phyloP scores from a whole-genome alignment of 2,329 filamentous ascomycete species.

The Sclerotiophoma versabilis region DNA sequence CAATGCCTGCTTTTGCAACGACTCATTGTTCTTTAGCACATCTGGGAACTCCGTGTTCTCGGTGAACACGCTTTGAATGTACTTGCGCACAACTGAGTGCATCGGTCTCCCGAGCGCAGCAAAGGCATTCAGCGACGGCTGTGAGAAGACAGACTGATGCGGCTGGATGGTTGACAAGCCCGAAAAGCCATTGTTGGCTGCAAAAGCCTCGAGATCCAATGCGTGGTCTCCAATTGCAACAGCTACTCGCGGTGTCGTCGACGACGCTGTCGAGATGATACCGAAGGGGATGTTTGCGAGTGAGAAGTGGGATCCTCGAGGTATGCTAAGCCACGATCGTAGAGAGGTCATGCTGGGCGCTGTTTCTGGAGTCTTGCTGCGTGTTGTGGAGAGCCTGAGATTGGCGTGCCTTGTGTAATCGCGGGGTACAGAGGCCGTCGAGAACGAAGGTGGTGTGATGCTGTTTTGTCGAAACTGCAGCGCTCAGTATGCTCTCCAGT shows the following conservation, averaged over 20 bases:
- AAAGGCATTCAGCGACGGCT: constrained; percentile 74
- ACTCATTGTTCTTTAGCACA: constrained; percentile 68
- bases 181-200: constrained; percentile 65
- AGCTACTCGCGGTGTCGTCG: constrained; percentile 67
- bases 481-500: constrained; percentile 3
- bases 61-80: constrained; percentile 72
- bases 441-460: constrained; percentile 1
- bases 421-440: not conserved
- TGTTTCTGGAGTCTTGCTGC: not conserved
- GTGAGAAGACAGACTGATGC: constrained; percentile 67
- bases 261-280: constrained; percentile 71
- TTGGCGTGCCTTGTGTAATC: not conserved
- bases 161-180: constrained; percentile 63
- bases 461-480: not conserved
- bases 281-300: constrained; percentile 84
- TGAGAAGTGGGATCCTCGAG: constrained; percentile 71
- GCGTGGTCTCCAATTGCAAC: constrained; percentile 76
- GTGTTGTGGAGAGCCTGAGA: not conserved
- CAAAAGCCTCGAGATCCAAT: constrained; percentile 71
- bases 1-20: constrained; percentile 65
- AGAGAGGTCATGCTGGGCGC: constrained; percentile 42
- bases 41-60: constrained; percentile 65
- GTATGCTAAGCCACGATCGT: constrained; percentile 66
- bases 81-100: constrained; percentile 72
- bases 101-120: constrained; percentile 73